Evolutionary conservation across 805 yeast genomes (phyloP).

Genomic region (Candida insectalens): DNA sequence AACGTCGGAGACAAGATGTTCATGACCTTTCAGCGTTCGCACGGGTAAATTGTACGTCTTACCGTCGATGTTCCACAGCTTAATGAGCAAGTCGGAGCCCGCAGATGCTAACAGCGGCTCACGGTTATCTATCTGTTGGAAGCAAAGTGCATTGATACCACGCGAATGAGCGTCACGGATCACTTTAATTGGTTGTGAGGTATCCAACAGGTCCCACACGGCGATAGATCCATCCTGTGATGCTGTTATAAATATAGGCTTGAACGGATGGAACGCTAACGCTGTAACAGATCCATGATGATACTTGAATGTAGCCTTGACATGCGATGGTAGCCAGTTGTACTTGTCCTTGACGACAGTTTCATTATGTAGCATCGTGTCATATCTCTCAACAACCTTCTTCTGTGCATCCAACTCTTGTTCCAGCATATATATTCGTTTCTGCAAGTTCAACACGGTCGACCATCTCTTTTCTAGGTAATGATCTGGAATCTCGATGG

Average conservation of each 20-base stretch:
- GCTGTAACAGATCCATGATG: conserved; percentile 53
- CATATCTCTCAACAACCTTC: conserved; percentile 29
- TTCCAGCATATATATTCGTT: conserved; percentile 63
- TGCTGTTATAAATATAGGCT: conserved; percentile 56
- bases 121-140: conserved; percentile 27
- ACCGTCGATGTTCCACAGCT: conserved; percentile 54
- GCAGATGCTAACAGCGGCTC: conserved; percentile 33
- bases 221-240: conserved; percentile 64
- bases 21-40: conserved; percentile 73
- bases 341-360: conserved; percentile 21
- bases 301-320: conserved; percentile 37
- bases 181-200: conserved; percentile 48
- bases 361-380: conserved; percentile 4
- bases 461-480: conserved; percentile 76
- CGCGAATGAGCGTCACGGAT: conserved; percentile 67
- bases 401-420: conserved; percentile 40
- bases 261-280: conserved; percentile 63
- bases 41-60: conserved; percentile 23
- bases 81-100: conserved; percentile 44
- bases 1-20: conserved; percentile 69
- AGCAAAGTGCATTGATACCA: conserved; percentile 46
- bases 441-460: conserved; percentile 72
- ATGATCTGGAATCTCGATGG: conserved; percentile 16
- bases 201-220: conserved; percentile 61
- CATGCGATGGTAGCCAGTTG: conserved; percentile 55